Evolutionary conservation across 2,329 filamentous ascomycete genomes (phyloP), one percentile per base, ranked within the genome.

Genomic region (Xylaria digitata): DNA sequence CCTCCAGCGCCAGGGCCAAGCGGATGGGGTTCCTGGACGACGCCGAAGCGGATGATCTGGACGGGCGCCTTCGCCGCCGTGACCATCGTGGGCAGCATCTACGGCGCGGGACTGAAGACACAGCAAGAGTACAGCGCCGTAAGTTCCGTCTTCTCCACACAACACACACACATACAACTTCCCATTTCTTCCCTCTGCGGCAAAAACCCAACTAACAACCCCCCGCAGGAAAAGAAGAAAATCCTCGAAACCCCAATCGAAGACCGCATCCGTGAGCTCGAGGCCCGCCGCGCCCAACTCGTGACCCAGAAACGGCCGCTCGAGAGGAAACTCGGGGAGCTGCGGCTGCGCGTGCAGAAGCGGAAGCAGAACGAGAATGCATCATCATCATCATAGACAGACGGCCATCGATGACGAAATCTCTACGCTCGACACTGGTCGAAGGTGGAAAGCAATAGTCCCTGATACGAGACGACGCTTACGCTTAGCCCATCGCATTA

Each of bases 81-180:
- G 63, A 79, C 84, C 66, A 77, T 81, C 65, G 82, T 84, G 37
- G 83, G 83, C 65, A 75, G 81, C 50, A 78, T 83, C 53, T 85
- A 84, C 63, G 84, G 84, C 58, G 84, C 84, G 6, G 81, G 82
- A 52, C 73, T 86, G 52, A 85, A 85, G 76, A 79, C 80, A 54
- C 81, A 84, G 66, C 78, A 80, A 65, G 82, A 86, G 68, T 84
- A 80, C 71, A 76, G 79, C 68, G 75, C 82, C 72, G 83, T 84
- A 65, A 45, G 74, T 68, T 15, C 6, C 8, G 34, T 8, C 53
- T 45, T 37, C 23, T 4, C 45, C 45, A n/a, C 19, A n/a, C 21
- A 37, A 19, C n/a, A 23, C 19, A 34, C 13, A 8, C 26, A 19
- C n/a, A 23, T 19, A 34, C 13, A 8, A 23, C 23, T 8, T 43